phyloP scores from a whole-genome alignment of 805 yeast genomes.

The Vanderwaltozyma polyspora region DNA sequence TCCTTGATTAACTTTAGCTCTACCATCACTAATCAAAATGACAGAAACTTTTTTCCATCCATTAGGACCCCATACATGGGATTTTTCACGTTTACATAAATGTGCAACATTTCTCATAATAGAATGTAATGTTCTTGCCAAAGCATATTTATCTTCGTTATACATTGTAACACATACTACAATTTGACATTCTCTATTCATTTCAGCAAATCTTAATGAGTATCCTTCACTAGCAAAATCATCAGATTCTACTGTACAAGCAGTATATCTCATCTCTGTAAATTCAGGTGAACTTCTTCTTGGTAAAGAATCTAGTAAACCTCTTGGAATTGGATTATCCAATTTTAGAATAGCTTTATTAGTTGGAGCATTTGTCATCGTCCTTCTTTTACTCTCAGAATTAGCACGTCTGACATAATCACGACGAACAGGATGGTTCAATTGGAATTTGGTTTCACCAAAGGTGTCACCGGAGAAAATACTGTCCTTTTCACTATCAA shows the following conservation, averaged over 20 bases:
- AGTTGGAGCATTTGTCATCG: slow-evolving; percentile 13
- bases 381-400: slow-evolving; percentile 59
- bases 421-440: slow-evolving; percentile 26
- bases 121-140: slow-evolving; percentile 89
- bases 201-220: slow-evolving; percentile 73
- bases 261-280: slow-evolving; percentile 93
- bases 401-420: slow-evolving; percentile 43
- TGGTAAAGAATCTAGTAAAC: slow-evolving; percentile 73
- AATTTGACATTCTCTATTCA: slow-evolving; percentile 83
- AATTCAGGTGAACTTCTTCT: slow-evolving; percentile 86
- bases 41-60: slow-evolving; percentile 97
- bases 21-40: slow-evolving; percentile 84
- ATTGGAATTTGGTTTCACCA: slow-evolving; percentile 27
- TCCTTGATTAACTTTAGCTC: slow-evolving; percentile 76
- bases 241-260: slow-evolving; percentile 90
- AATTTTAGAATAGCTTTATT: slow-evolving; percentile 59
- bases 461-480: slow-evolving; percentile 25
- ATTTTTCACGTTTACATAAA: slow-evolving; percentile 66
- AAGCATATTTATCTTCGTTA: slow-evolving; percentile 82
- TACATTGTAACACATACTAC: slow-evolving; percentile 94
- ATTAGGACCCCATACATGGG: slow-evolving; percentile 89
- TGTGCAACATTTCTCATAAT: slow-evolving; percentile 89
- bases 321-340: slow-evolving; percentile 91
- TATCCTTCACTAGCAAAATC: slow-evolving; percentile 72
- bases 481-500: slow-evolving; percentile 29